A percentile compares a stretch with the other conserved stretches of the same genome.
phyloP scores from a whole-genome alignment of 345 rosid species.

The Pistacia atlantica region DNA sequence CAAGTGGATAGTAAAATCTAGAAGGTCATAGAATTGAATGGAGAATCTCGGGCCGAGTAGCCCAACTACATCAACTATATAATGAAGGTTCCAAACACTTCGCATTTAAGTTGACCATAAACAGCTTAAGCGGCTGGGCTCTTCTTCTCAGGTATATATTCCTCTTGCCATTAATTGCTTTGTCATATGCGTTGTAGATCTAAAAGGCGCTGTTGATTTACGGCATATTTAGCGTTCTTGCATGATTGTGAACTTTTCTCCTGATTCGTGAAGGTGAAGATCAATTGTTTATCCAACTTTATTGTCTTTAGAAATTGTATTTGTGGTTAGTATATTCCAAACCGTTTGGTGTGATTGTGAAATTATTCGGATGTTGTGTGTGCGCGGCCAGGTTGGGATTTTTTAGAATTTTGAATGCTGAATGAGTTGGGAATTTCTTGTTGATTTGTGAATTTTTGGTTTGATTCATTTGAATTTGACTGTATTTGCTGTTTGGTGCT shows the following conservation, averaged over 20 bases:
- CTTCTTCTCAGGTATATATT: conserved; percentile 23
- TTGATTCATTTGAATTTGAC: background rate
- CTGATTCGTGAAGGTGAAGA: background rate
- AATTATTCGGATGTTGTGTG: background rate
- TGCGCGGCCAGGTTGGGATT: background rate
- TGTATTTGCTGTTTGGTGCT: background rate
- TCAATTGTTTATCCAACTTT: too few species aligned
- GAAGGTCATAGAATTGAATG: conserved; percentile 35
- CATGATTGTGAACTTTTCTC: background rate
- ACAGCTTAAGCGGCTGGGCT: conserved; percentile 4
- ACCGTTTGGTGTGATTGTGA: background rate
- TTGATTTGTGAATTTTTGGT: too few species aligned
- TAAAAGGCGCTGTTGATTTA: background rate
- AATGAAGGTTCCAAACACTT: background rate
- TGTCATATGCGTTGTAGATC: background rate
- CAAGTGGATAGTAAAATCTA: conserved; percentile 39
- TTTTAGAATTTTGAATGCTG: background rate
- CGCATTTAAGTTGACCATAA: background rate
- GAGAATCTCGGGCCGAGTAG: conserved; percentile 15
- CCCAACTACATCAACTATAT: conserved; percentile 26
- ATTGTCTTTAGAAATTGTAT: background rate
- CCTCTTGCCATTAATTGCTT: background rate
- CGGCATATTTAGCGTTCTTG: background rate
- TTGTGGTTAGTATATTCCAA: background rate
- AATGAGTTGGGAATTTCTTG: background rate